Evolutionary conservation across 2,329 filamentous ascomycete species (phyloP), one percentile per base, ranked within the genome.

Genomic region (Ceratocystis harringtonii): DNA sequence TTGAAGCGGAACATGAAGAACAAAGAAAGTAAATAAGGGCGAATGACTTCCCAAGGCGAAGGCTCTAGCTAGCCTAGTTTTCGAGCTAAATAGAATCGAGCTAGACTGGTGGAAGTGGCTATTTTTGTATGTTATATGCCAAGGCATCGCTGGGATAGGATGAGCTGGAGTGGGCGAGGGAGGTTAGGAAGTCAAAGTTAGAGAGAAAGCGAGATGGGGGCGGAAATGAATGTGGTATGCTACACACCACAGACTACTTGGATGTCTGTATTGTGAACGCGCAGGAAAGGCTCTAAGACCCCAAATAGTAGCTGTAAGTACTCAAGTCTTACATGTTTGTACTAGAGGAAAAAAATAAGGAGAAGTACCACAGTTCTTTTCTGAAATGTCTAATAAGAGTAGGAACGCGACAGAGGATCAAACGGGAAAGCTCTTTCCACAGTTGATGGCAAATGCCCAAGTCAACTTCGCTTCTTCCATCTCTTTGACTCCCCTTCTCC

Each of bases 361-460:
- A 15, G 1, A 41, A 41, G 36, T 41, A 41, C 36, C 10, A 41
- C 17, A 28, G 19, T 28, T 28, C n/a, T 19, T 10, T 22, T 19
- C 52, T 7, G 5, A 17, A 10, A 17, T 19, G 12, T 58, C 28
- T 30, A 58, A 58, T 8, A 30, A 55, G 28, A 36, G 55, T 58
- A 58, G 55, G 55, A 36, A 58, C 55, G 55, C 55, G 55, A 58
- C 55, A 36, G 55, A n/a, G 55, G 28, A 58, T 58, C 55, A 58
- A 58, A 58, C 55, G 55, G 55, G 7, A 15, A 19, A 30, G 55
- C 28, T 58, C 55, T 58, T 58, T 30, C 55, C 55, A 17, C 32
- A 52, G 15, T 15, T 52, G 48, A 28, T 15, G 48, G 25, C 48
- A 41, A 41, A 15, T 10, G 25, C 25, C 48, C 22, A 52, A 25